Evolutionary conservation across 2,329 filamentous ascomycete genomes (phyloP).

Genomic region (Colletotrichum truncatum): DNA sequence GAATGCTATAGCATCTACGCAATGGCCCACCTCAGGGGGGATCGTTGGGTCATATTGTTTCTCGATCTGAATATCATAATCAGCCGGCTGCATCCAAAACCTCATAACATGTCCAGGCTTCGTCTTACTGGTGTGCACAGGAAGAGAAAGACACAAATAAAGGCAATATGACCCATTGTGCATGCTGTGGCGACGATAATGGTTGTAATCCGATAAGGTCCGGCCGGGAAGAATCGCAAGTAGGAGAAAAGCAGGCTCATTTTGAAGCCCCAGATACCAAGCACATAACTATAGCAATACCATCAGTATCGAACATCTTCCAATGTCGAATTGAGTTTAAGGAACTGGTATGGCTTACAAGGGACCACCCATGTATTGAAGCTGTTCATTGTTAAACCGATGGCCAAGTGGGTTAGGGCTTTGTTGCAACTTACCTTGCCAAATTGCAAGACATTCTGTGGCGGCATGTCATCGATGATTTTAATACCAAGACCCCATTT

Average conservation of each 20-base stretch:
- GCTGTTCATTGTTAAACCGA: constrained; percentile 7
- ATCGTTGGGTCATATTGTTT: constrained; percentile 52
- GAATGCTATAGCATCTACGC: constrained; percentile 48
- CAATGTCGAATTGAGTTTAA: too few relatives aligned
- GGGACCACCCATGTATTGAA: constrained; percentile 51
- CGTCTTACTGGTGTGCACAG: constrained; percentile 42
- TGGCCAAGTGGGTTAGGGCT: rapidly evolving
- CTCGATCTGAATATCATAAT: constrained; percentile 24
- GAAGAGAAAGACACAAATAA: constrained; percentile 46
- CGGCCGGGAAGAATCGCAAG: constrained; percentile 52
- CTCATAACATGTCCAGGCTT: too few relatives aligned
- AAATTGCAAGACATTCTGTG: constrained; percentile 48
- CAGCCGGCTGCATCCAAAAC: rapidly evolving
- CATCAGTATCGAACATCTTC: neutral
- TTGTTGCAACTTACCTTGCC: constrained; percentile 34
- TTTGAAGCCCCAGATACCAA: constrained; percentile 56
- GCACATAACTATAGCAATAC: constrained; percentile 44
- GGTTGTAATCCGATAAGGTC: constrained; percentile 42
- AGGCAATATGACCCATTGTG: constrained; percentile 48
- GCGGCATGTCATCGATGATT: constrained; percentile 45
- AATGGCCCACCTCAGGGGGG: constrained; percentile 41
- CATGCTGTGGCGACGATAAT: constrained; percentile 43
- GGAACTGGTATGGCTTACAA: constrained; percentile 42
- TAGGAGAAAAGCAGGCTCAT: constrained; percentile 53
- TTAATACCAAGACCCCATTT: constrained; percentile 52